Base-by-base conservation (phyloP, 371 early-diverging fungal genomes). In the Homolaphlyctis polyrhiza region DNA sequence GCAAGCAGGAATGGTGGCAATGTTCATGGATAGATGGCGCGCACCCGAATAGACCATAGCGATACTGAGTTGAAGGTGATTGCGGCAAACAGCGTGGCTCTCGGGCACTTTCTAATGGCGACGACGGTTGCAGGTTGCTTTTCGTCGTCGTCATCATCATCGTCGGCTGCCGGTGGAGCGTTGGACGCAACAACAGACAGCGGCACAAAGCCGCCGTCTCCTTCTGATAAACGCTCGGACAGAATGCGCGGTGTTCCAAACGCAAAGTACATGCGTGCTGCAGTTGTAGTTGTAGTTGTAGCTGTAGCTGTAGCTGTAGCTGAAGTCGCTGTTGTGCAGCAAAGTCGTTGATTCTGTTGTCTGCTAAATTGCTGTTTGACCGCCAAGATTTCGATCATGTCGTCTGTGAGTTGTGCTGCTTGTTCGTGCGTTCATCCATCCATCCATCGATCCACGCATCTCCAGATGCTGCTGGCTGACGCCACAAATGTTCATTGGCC, bases 41-140 rank as follows among this genome's bases (percentile, higher is more conserved):
- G 5, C 61, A 67, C 67, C 50, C 62, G 35, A 21, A 55, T 49
- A 11, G 50, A 49, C 68, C 68, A 68, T 28, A 68, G 51, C 11
- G 34, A 58, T 13, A 63, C n/a, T 8, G 68, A 35, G 35, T 59
- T 60, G 36, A n/a, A 50, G 35, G 68, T 59, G 14, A 64, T 60
- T 8, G 68, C 14, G n/a, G 63, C 63, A 59, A 68, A 68, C 21
- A 61, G n/a, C 33, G 4, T 18, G n/a, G 55, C 55, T 4, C 14
- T 43, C 3, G 62, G 39, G 27, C 36, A 33, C 58, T 36, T 58
- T 34, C 39, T 18, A 13, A 58, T 13, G 58, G 39, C 36, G 6
- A 33, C 3, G 35, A 33, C 8, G 35, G 58, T 36, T 16, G 4
- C 13, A 18, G 5, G 58, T n/a, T n/a, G n/a, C 58, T 58, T 23